Evolutionary conservation across 129 eudicot species (phyloP), one percentile per base, ranked within the genome.

Genomic region (Centrapalus pauciflorus): DNA sequence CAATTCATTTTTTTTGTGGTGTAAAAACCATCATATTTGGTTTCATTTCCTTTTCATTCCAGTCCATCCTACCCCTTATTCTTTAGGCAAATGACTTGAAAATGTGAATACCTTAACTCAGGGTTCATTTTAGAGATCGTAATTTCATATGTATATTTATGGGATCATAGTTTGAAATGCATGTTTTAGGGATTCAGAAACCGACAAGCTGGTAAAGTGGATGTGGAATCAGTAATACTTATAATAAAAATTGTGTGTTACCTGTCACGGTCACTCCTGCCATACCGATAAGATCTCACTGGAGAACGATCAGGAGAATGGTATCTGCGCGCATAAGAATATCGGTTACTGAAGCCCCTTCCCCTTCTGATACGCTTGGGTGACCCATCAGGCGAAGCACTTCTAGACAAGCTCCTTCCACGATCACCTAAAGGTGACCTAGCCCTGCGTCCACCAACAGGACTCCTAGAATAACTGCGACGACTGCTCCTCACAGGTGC

Each of bases 251-350:
- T 19, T 7, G 51, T 11, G 28, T 16, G 64, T 52, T 74, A 94
- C 99, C 99, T 79, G 81, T 94, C 96, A 69, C 98, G 89, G 32
- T 86, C 94, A 46, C 71, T 76, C 77, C 94, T 81, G 64, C 95
- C 95, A 77, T 83, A 86, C 32, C 95, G 97, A 73, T 82, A 86
- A 13, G 90, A 69, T 61, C 96, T 83, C 5, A 86, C 77, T 32
- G 96, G 96, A 21, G 96, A 89, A 27, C 90, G 87, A 57, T 94
- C 95, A 0, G 99, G 95, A 23, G 97, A 83, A 59, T 85, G 96
- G 73, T 94, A 94, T 52, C 90, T 81, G 5, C 97, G 85, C 7
- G 86, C 95, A 79, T 80, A 86, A 20, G 97, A 89, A 90, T 70
- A 94, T 7, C 90, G 80, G 38, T 89, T 86, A 69, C 95, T 94